Evolutionary conservation across 108 stramenopile genomes (phyloP), one percentile per base, ranked within the genome.

Genomic region (Pseudonitzschia multistriata): DNA sequence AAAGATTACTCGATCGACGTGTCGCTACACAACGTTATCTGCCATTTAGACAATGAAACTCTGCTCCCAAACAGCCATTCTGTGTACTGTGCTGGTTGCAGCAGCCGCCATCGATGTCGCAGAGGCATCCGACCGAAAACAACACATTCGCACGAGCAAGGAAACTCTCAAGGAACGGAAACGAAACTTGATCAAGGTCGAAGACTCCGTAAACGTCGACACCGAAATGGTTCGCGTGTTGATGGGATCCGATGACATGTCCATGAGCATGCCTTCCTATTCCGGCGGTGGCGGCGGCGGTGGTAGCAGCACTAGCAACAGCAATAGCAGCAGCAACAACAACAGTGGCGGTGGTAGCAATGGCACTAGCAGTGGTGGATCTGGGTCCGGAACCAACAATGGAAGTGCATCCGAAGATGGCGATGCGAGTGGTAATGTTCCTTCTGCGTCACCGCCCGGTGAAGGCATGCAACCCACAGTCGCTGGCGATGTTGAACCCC

Each of bases 171-270:
- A 7, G 22, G 50, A 24, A 7, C 11, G 50, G 24, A 52, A 24
- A 19, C 50, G 50, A 1, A 22, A 52, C 24, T 25, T 52, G 50
- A 25, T 52, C 25, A 25, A 52, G 50, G 50, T 52, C 3, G 22
- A 52, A 25, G 50, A 10, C 0, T 11, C 22, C 22, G 21, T 52
- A 25, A 8, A 24, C 1, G 2, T 52, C 22, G 50, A 10, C 24
- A 7, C 50, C 8, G 50, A 52, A n/a, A n/a, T 52, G 8, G 50
- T 24, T 24, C 50, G 50, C 10, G 25, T 24, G 2, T 25, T 52
- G 11, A 52, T 52, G 50, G 42, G 42, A n/a, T n/a, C n/a, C n/a
- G n/a, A n/a, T 45, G 50, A 52, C 24, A 52, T 52, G 50, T 52
- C 50, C 50, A 52, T 52, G 50, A 49, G 49, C 19, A 21, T 49